phyloP scores from a whole-genome alignment of 1,284 basidiomycete genomes.

The Cryptococcus amylolentus region DNA sequence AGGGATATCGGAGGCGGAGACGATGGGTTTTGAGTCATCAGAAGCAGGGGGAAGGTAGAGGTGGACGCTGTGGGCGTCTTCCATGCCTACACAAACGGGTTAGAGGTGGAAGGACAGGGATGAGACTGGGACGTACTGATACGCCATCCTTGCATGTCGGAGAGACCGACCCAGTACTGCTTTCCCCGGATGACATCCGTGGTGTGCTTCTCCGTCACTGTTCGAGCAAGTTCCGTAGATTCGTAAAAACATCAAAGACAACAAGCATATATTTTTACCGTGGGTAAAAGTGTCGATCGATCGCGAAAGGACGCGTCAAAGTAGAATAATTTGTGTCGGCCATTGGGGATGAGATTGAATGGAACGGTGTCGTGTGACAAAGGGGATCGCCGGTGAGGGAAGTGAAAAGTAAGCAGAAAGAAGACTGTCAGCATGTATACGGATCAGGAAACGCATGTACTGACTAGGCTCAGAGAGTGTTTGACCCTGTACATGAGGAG shows the following conservation, averaged over 20 bases:
- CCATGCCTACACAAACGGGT: conserved; percentile 62
- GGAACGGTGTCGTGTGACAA: conserved; percentile 19
- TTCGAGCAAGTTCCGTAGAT: not conserved
- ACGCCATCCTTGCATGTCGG: conserved; percentile 99
- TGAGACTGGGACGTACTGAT: conserved; percentile 75
- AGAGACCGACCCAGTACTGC: conserved; percentile 74
- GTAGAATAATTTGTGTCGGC: no score
- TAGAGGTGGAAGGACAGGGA: not conserved
- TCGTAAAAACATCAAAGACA: not conserved
- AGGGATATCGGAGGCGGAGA: conserved; percentile 52
- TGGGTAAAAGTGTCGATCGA: not conserved
- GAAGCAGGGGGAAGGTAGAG: conserved; percentile 52
- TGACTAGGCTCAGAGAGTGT: conserved; percentile 50
- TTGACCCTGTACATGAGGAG: conserved; percentile 39
- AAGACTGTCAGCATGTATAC: not conserved
- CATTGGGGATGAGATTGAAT: not conserved
- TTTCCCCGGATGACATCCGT: conserved; percentile 69
- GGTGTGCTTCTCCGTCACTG: conserved; percentile 75
- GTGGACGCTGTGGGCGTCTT: conserved; percentile 89
- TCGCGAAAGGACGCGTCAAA: not conserved
- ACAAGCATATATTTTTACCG: not conserved
- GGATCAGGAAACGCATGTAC: conserved; percentile 7
- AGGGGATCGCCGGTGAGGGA: conserved; percentile 4
- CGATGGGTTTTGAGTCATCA: conserved; percentile 5
- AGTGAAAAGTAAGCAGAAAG: not conserved